Evolutionary conservation across 768 basidiomycete species (phyloP).

Genomic region (Podaxis rugospora): DNA sequence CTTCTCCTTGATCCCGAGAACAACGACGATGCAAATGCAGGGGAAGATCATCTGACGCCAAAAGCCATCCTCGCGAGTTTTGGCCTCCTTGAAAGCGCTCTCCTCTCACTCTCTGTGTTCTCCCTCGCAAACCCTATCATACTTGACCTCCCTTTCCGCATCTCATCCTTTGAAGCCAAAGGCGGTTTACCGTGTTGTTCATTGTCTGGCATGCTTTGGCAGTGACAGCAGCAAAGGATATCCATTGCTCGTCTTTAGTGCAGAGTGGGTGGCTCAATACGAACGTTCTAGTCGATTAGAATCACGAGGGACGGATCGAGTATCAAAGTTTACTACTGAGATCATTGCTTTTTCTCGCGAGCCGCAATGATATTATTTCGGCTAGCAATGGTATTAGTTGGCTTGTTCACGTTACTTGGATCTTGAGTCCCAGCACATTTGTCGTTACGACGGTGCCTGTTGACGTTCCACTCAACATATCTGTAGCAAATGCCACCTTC

Average conservation of each 20-base stretch:
- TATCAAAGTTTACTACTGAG: not conserved
- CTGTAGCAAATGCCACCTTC: not conserved
- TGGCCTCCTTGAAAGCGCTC: not conserved
- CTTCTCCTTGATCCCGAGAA: not conserved
- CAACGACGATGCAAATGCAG: not conserved
- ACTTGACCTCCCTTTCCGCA: not conserved
- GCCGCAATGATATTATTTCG: not conserved
- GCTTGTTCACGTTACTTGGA: not conserved
- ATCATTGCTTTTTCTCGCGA: not conserved
- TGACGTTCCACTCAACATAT: not conserved
- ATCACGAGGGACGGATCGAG: not conserved
- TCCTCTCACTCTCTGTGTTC: not conserved
- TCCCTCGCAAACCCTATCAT: not conserved
- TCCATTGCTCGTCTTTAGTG: not conserved
- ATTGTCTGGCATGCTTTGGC: conserved; percentile 1
- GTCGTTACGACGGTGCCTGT: not conserved
- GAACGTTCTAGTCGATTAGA: not conserved
- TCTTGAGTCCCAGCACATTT: not conserved
- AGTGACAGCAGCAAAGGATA: not conserved
- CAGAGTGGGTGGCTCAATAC: not conserved
- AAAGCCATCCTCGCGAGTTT: not conserved
- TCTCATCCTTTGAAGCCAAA: not conserved
- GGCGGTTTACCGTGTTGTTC: not conserved
- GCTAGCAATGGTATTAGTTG: not conserved
- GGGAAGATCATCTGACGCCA: not conserved